Evolutionary conservation across 2,329 filamentous ascomycete genomes (phyloP), one percentile per base, ranked within the genome.

Genomic region (Penicillium fuscoglaucum): DNA sequence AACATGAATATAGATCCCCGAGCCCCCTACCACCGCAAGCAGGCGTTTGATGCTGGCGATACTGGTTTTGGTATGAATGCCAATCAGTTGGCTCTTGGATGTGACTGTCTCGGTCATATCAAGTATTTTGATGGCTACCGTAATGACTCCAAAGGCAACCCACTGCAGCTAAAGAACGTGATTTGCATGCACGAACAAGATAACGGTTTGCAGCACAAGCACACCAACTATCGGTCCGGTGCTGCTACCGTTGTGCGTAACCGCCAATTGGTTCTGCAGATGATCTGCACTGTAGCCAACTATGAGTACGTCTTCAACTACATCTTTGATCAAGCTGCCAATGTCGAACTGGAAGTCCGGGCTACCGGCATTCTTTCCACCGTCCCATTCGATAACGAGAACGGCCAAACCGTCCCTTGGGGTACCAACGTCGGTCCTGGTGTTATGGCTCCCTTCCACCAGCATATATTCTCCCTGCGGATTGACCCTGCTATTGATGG

Each of bases 261-360:
- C 61, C 80, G 87, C 28, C 86, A 90, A 69, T 75, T 90, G 4
- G 86, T 90, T 0, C 70, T 90, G 6, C 87, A 90, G 69, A 84
- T 83, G 66, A 90, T 90, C 70, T 88, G 88, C 74, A 90, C 87
- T 0, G 85, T 90, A 5, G 81, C 85, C 12, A 90, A 90, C 74
- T 90, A 90, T 73, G 87, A 90, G 68, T 90, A 90, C 69, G 88
- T 90, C 65, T 80, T 90, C 39, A 86, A 87, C 3, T 90, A 87
- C 74, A 83, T 87, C 52, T 89, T 90, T 76, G 88, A 89, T 70
- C 87, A 90, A 70, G 87, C 87, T 2, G 87, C 85, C 55, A 86
- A 88, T 66, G 69, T 90, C 47, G 80, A 80, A 63, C 87, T 89
- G 67, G 87, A 90, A 70, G 84, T 88, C 44, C 83, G 86, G 37